Base-by-base conservation (phyloP, 345 rosid genomes). In the Euphorbia tirucalli region DNA sequence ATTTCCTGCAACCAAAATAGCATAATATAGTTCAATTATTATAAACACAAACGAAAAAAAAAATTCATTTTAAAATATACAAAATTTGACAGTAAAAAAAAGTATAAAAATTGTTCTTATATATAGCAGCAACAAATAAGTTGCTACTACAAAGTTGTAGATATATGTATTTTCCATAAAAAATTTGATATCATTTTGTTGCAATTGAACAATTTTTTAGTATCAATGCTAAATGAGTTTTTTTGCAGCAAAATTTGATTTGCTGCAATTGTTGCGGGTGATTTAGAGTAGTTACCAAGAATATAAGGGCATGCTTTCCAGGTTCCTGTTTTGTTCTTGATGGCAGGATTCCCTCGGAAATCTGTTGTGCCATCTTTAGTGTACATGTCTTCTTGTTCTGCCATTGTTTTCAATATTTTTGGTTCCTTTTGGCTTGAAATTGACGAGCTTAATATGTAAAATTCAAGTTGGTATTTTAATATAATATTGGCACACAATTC, bases 301-400 rank as follows among this genome's bases (percentile, higher is more conserved):
- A 80, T 80, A 56, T 57, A 72, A 25, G 80, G 83, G 52, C 82
- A 78, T 1, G 83, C 86, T 79, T 83, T 85, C 82, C 84, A 78
- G 31, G 80, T 79, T 69, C 88, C 84, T 31, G 83, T 83, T 58
- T 79, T 61, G 25, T 69, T 72, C 71, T 72, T 80, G 48, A 71
- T 13, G 41, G 83, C 80, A 19, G 83, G 80, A 54, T 77, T 72
- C 52, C 83, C 81, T 1, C 58, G 59, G 66, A 66, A 76, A 69
- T 85, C 78, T 10, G 69, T 73, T 21, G 85, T 78, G 66, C 85
- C 86, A 67, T 83, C 80, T 59, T 72, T 77, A 5, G 82, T 72
- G 25, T 71, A 68, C 15, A 37, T 59, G 39, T 80, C 75, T 66
- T 76, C 77, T 46, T 46, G 19, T 70, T 77, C 83, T 27, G 64